phyloP scores from a whole-genome alignment of 495 filamentous ascomycete genomes.

The Diplogelasinospora grovesii region DNA sequence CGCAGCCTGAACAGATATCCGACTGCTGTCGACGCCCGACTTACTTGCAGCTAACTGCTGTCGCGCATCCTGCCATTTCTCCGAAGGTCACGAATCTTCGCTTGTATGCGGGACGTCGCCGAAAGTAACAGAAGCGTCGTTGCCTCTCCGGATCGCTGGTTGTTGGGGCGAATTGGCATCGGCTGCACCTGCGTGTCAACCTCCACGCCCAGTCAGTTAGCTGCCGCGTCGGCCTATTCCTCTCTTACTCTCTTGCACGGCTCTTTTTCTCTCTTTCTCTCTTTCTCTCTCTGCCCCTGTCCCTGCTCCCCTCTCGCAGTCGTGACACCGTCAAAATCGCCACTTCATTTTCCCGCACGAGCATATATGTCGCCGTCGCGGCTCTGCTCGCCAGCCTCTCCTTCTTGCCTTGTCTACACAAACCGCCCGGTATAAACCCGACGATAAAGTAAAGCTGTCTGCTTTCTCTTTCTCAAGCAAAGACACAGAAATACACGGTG shows the following conservation, averaged over 20 bases:
- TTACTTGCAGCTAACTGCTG: slow-evolving; percentile 3
- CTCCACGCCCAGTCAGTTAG: slow-evolving; percentile 6
- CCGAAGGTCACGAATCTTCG: slow-evolving; percentile 20
- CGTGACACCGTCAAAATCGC: slow-evolving; percentile 23
- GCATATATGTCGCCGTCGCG: slow-evolving; percentile 27
- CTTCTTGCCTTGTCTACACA: slow-evolving; percentile 9
- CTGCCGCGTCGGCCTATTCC: slow-evolving; percentile 8
- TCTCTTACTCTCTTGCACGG: slow-evolving; percentile 2
- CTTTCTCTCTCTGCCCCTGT: slow-evolving; percentile 2
- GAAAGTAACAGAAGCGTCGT: slow-evolving; percentile 5
- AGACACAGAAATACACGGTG: slow-evolving; percentile 3
- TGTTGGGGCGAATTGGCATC: slow-evolving; percentile 6
- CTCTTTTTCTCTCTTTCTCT: slow-evolving; percentile 1
- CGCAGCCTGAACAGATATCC: too few relatives aligned
- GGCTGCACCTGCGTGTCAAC: slow-evolving; percentile 8
- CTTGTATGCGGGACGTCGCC: slow-evolving; percentile 21
- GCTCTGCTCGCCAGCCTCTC: slow-evolving; percentile 10
- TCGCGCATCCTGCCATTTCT: slow-evolving; percentile 8
- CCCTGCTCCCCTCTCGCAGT: slow-evolving; percentile 9
- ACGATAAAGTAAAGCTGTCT: slow-evolving; percentile 2
- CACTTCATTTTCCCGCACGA: slow-evolving; percentile 15
- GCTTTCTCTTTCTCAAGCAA: slow-evolving; percentile 4
- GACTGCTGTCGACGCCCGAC: slow-evolving; percentile 24
- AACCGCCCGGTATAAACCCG: slow-evolving; percentile 1
- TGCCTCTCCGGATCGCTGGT: slow-evolving; percentile 14